Conservation (phyloP, 2,329 filamentous ascomycete species). For the Zalaria obscura region DNA sequence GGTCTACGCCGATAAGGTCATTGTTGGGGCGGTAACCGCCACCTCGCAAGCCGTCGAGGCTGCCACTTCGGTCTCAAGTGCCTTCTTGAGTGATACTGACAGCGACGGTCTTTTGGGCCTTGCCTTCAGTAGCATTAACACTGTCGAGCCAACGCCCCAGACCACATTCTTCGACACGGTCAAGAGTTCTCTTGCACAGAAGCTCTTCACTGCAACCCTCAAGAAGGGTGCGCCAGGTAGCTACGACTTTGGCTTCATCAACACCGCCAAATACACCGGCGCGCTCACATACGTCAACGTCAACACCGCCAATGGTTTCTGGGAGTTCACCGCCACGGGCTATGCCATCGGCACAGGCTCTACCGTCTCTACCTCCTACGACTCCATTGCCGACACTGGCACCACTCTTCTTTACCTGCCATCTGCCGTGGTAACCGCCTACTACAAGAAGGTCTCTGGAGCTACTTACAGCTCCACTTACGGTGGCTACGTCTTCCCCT, state of each 20-base stretch:
- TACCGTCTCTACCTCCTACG: constrained; percentile 27
- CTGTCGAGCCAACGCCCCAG: constrained; percentile 33
- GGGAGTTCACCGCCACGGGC: constrained; percentile 43
- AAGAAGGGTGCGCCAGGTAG: constrained; percentile 38
- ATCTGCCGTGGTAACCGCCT: constrained; percentile 24
- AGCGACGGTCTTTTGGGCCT: constrained; percentile 48
- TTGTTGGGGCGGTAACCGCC: constrained; percentile 45
- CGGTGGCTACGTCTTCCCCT: constrained; percentile 28
- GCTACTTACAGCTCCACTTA: constrained; percentile 21
- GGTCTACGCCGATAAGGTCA: constrained; percentile 52
- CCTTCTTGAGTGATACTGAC: constrained; percentile 36
- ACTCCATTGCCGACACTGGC: constrained; percentile 55
- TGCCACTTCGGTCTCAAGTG: constrained; percentile 41
- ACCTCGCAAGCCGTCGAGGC: constrained; percentile 51
- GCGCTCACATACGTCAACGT: constrained; percentile 41
- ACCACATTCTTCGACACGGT: constrained; percentile 49
- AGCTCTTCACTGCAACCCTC: constrained; percentile 44
- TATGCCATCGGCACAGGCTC: constrained; percentile 37
- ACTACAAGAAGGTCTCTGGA: constrained; percentile 24
- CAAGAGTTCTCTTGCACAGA: constrained; percentile 33
- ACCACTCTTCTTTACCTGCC: constrained; percentile 48
- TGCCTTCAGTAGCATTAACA: constrained; percentile 46
- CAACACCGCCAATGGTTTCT: constrained; percentile 46
- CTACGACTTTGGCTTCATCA: constrained; percentile 47
- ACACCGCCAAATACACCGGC: constrained; percentile 44